Conservation (phyloP, 139 green algal genomes). For the Asterochloris erici region DNA sequence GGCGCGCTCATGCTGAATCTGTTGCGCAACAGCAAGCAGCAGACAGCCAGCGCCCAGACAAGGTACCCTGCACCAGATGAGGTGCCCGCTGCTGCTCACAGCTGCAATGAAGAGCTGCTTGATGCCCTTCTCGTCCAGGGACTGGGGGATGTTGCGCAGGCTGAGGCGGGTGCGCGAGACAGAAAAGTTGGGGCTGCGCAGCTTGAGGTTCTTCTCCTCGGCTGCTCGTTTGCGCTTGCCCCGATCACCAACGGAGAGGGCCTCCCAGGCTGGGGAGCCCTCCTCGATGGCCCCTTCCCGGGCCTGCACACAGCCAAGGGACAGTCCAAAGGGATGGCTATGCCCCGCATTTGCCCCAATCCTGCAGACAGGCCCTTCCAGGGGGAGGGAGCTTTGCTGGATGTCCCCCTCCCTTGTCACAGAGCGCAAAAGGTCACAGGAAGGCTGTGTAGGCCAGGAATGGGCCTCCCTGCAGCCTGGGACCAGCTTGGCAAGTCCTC, state of each 20-base stretch:
- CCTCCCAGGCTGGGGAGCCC: slow-evolving; percentile 63
- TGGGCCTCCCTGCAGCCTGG: too few species aligned
- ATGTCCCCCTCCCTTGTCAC: too few species aligned
- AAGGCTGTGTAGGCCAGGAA: too few species aligned
- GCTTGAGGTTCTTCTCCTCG: slow-evolving; percentile 76
- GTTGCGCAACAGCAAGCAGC: too few species aligned
- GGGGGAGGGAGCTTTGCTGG: too few species aligned
- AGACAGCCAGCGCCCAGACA: background rate
- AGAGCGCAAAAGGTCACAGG: too few species aligned
- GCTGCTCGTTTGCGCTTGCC: slow-evolving; percentile 44
- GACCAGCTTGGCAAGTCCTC: too few species aligned
- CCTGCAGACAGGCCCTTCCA: too few species aligned
- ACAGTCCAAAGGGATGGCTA: background rate
- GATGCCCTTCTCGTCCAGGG: slow-evolving; percentile 59
- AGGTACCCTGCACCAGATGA: background rate
- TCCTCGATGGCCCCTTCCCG: slow-evolving; percentile 83
- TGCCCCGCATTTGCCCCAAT: too few species aligned
- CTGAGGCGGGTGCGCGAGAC: slow-evolving; percentile 77
- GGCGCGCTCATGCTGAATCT: too few species aligned
- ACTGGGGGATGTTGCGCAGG: slow-evolving; percentile 81
- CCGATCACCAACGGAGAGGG: slow-evolving; percentile 72
- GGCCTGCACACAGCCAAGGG: slow-evolving; percentile 15
- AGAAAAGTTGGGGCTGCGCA: slow-evolving; percentile 91
- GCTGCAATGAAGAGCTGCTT: slow-evolving; percentile 53
- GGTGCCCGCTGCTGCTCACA: slow-evolving; percentile 19